Evolutionary conservation across 805 yeast genomes (phyloP).

Genomic region (Starmerella etchellsii): DNA sequence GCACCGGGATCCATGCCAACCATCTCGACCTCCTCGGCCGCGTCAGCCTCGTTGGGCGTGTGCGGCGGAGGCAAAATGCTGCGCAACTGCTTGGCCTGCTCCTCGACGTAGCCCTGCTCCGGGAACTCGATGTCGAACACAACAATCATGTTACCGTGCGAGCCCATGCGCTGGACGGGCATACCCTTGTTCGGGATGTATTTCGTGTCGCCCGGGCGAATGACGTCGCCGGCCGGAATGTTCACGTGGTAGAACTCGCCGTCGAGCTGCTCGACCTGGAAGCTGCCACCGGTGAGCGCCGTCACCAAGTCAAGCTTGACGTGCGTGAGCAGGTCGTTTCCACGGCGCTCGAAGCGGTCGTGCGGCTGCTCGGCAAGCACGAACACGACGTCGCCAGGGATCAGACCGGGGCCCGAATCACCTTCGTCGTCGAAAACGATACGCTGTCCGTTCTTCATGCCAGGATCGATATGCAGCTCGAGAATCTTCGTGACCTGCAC

Average conservation of each 20-base stretch:
- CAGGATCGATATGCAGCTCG: constrained; percentile 90
- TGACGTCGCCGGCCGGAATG: constrained; percentile 84
- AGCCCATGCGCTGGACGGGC: constrained; percentile 87
- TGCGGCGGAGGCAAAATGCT: constrained; percentile 56
- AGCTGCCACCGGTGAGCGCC: constrained; percentile 91
- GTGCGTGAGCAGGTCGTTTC: constrained; percentile 72
- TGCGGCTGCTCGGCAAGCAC: constrained; percentile 86
- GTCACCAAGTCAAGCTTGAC: constrained; percentile 85
- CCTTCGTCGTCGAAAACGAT: constrained; percentile 90
- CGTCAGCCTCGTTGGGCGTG: constrained; percentile 34
- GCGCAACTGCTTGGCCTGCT: constrained; percentile 62
- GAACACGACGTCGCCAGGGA: constrained; percentile 94
- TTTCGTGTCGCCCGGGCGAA: constrained; percentile 69
- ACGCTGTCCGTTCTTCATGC: constrained; percentile 91
- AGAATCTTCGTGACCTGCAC: constrained; percentile 78
- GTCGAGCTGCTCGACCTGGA: constrained; percentile 76
- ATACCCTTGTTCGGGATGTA: constrained; percentile 90
- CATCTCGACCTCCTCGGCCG: constrained; percentile 50
- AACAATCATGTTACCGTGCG: constrained; percentile 73
- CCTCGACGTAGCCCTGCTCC: constrained; percentile 45
- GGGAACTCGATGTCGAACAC: constrained; percentile 90
- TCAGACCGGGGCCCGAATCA: constrained; percentile 87
- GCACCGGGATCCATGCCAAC: constrained; percentile 53
- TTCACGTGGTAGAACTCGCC: constrained; percentile 81
- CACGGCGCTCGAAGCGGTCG: constrained; percentile 69